These are phyloP conservation scores for Neocatenulostroma microsporum DNA, from an alignment of 2,329 filamentous ascomycete species.

Conservation along the genomic window DNA sequence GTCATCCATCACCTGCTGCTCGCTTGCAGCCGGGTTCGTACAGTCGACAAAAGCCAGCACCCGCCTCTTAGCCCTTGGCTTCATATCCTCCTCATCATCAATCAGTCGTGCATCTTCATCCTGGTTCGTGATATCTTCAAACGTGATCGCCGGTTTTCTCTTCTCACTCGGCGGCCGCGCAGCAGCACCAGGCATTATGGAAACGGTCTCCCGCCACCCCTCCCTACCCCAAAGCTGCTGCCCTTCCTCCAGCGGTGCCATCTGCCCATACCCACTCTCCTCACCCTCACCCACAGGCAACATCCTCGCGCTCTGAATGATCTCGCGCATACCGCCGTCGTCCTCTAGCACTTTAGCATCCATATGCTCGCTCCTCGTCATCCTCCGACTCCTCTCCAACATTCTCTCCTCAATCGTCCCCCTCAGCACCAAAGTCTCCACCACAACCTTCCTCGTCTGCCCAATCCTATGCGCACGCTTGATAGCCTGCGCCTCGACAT, in stretches of 20 bases:
- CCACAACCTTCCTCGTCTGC: slow-evolving; percentile 67
- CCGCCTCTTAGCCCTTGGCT: neutral
- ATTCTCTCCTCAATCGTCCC: slow-evolving; percentile 82
- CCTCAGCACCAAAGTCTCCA: slow-evolving; percentile 75
- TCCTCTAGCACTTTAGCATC: slow-evolving; percentile 52
- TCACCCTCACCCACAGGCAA: slow-evolving; percentile 35
- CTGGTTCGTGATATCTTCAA: slow-evolving; percentile 5
- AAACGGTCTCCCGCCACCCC: slow-evolving; percentile 16
- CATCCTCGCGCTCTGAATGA: slow-evolving; percentile 51
- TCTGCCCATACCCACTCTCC: slow-evolving; percentile 26
- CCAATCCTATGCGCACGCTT: slow-evolving; percentile 84
- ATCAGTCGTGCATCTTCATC: slow-evolving; percentile 4
- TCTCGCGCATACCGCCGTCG: slow-evolving; percentile 50
- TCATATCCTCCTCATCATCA: slow-evolving; percentile 3
- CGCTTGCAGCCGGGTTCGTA: slow-evolving; percentile 1
- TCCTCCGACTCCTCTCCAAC: slow-evolving; percentile 60
- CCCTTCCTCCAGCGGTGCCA: slow-evolving; percentile 34
- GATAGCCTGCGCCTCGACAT: slow-evolving; percentile 82
- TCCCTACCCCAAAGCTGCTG: slow-evolving; percentile 40
- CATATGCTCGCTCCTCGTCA: slow-evolving; percentile 56
- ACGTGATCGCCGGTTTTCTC: slow-evolving; percentile 3
- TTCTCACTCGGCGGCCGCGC: neutral
- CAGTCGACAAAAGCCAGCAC: slow-evolving; percentile 8
- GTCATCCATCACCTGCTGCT: neutral
- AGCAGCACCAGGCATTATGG: neutral